Percentiles rank a stretch among this genome's conserved stretches.
Conservation (phyloP, 495 filamentous ascomycete genomes). For the Diplogelasinospora grovesii region DNA sequence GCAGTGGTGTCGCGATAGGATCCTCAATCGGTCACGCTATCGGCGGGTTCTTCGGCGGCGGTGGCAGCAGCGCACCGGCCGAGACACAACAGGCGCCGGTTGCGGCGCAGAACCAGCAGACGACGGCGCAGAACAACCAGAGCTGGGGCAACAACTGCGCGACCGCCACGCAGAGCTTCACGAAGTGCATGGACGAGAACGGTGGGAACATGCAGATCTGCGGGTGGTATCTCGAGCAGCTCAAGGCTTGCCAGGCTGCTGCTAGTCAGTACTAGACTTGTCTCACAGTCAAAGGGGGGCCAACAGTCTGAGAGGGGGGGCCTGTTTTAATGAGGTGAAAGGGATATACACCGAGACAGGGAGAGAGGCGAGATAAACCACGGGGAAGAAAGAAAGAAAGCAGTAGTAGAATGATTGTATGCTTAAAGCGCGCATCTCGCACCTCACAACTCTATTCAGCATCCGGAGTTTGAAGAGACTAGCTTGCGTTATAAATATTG, state of each 20-base stretch:
- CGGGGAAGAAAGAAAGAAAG: too few species aligned
- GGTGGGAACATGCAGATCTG: conserved; percentile 90
- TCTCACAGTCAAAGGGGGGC: too few species aligned
- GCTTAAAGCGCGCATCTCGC: too few species aligned
- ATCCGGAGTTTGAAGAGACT: too few species aligned
- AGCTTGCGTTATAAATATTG: too few species aligned
- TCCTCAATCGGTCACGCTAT: conserved; percentile 92
- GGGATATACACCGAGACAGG: too few species aligned
- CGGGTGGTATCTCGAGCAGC: conserved; percentile 95
- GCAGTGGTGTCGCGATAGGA: conserved; percentile 89
- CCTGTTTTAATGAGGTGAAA: too few species aligned
- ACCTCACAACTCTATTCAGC: too few species aligned
- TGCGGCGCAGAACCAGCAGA: conserved; percentile 28
- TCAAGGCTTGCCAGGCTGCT: conserved; percentile 92
- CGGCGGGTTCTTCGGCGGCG: conserved; percentile 72
- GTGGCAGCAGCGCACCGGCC: conserved; percentile 54
- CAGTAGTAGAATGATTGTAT: too few species aligned
- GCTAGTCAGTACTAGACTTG: conserved; percentile 78
- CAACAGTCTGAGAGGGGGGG: too few species aligned
- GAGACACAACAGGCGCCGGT: conserved; percentile 41
- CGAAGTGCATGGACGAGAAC: conserved; percentile 92
- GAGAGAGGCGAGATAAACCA: too few species aligned
- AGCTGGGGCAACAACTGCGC: conserved; percentile 64
- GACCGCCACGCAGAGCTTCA: conserved; percentile 75
- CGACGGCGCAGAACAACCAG: conserved; percentile 33